Conservation (phyloP, 2,329 filamentous ascomycete genomes). For the Samsoniella hepiali region DNA sequence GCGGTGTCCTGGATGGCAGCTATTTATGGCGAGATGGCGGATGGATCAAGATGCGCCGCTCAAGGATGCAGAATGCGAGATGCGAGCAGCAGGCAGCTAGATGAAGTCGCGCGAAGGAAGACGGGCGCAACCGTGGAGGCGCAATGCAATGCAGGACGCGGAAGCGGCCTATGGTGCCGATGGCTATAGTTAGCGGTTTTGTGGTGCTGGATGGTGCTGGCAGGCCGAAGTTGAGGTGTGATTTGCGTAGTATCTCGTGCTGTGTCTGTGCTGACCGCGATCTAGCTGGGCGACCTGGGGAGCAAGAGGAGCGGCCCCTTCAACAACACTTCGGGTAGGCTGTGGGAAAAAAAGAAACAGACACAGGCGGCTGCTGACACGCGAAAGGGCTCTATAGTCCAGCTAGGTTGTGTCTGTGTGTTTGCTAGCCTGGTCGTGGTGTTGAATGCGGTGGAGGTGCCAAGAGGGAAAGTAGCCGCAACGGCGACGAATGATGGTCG, state of each 20-base stretch:
- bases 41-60: conserved; percentile 12
- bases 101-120: background rate
- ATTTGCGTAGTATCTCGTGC: conserved; percentile 4
- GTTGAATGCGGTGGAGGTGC: background rate
- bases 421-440: conserved; percentile 4
- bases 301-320: background rate
- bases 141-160: conserved; percentile 9
- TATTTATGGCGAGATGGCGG: conserved; percentile 3
- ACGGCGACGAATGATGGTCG: background rate
- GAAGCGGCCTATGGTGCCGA: conserved; percentile 4
- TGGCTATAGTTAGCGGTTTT: background rate
- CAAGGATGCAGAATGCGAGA: conserved; percentile 14
- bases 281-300: background rate
- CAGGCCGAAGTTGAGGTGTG: background rate
- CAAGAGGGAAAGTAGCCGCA: background rate
- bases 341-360: background rate
- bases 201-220: background rate
- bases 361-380: background rate
- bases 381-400: background rate
- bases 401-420: conserved; percentile 8
- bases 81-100: background rate
- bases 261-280: conserved; percentile 4
- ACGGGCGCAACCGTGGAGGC: conserved; percentile 1
- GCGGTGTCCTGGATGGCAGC: background rate
- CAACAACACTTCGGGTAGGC: background rate